A percentile compares a stretch with the other conserved stretches of the same genome.
Evolutionary conservation across 1,284 basidiomycete genomes (phyloP).

Genomic region (Leccinum angustisporum): DNA sequence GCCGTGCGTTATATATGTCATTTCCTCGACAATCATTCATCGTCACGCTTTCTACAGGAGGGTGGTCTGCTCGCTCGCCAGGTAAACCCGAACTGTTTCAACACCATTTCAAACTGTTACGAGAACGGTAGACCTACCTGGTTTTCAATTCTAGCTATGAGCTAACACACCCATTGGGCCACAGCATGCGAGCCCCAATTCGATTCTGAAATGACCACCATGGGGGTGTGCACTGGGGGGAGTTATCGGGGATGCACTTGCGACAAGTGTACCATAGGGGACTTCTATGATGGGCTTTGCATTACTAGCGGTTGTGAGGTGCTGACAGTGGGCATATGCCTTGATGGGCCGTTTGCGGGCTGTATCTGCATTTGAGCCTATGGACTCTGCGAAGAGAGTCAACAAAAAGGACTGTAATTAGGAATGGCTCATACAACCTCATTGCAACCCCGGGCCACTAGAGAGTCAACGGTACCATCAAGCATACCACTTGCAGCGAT

Average conservation of each 20-base stretch:
- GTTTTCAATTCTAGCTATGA: neutral
- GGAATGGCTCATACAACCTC: neutral
- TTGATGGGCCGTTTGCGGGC: neutral
- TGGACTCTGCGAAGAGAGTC: neutral
- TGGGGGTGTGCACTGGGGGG: neutral
- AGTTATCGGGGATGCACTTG: slow-evolving; percentile 2
- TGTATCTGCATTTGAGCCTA: neutral
- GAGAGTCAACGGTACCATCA: no score
- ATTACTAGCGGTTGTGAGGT: neutral
- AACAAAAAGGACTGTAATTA: neutral
- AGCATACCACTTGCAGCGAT: neutral
- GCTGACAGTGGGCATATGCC: neutral
- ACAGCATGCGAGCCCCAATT: slow-evolving; percentile 1
- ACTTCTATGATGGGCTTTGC: neutral
- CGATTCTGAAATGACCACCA: neutral
- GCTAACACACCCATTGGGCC: neutral
- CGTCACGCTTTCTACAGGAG: neutral
- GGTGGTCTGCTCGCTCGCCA: slow-evolving; percentile 1
- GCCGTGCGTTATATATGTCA: slow-evolving; percentile 2
- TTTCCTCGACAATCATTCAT: neutral
- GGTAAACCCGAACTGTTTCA: slow-evolving; percentile 2
- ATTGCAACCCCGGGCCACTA: neutral
- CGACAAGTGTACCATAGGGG: neutral
- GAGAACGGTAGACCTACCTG: neutral
- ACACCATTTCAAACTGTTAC: slow-evolving; percentile 2